Conservation (phyloP, 2,329 filamentous ascomycete species). For the Torrubiellomyces zombiae region DNA sequence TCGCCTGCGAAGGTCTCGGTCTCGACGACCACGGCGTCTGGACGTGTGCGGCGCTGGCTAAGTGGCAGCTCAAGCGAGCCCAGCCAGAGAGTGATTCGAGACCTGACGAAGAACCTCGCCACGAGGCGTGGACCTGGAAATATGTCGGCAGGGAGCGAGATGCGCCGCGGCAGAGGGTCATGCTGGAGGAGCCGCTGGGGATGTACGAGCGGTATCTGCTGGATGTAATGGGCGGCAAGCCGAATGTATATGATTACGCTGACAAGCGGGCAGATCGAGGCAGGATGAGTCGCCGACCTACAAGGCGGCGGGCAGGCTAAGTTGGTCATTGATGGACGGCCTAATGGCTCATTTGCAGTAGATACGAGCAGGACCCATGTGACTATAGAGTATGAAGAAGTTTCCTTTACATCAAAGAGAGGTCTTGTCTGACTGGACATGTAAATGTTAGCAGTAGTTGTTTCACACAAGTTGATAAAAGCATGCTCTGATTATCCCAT, state of each 20-base stretch:
- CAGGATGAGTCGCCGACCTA: constrained; percentile 4
- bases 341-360: too few species aligned
- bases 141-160: constrained; percentile 27
- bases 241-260: constrained; percentile 26
- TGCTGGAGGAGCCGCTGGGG: constrained; percentile 37
- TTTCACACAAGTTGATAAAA: too few species aligned
- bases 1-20: constrained; percentile 31
- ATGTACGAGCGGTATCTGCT: constrained; percentile 34
- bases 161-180: constrained; percentile 21
- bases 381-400: too few species aligned
- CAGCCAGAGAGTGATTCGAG: background rate
- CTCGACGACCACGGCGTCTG: constrained; percentile 31
- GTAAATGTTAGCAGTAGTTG: too few species aligned
- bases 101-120: background rate
- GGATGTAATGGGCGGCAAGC: constrained; percentile 23
- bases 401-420: too few species aligned
- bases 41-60: constrained; percentile 25
- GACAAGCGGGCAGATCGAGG: constrained; percentile 10
- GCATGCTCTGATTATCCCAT: too few species aligned
- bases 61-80: constrained; percentile 26
- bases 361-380: too few species aligned
- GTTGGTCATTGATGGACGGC: too few species aligned
- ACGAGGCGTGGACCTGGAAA: constrained; percentile 35
- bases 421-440: too few species aligned
- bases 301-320: too few species aligned